Evolutionary conservation across 2,329 filamentous ascomycete species (phyloP), one percentile per base, ranked within the genome.

Genomic region (Botrytis porri): DNA sequence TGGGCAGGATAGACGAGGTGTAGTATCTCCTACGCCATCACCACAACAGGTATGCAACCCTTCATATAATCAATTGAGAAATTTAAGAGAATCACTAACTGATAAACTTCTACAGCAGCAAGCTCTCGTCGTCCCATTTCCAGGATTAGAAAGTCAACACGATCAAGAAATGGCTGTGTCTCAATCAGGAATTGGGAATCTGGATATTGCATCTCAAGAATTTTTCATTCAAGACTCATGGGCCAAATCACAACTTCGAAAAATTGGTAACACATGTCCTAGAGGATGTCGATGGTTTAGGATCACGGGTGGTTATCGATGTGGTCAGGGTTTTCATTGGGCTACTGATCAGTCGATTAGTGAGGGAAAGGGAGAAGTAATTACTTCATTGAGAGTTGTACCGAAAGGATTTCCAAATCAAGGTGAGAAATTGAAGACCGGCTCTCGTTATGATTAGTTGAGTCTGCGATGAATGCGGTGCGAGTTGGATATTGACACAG

Each of bases 191-290:
- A 51, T 66, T 4, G 63, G 37, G 14, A 37, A 18, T 10, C 9
- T 51, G 43, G 22, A 37, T 1, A 37, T 20, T 16, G 18, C 1
- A 8, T 37, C 43, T 6, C 12, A 4, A n/a, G 63, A 35, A 16
- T 51, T 37, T 16, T n/a, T 20, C 2, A 8, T 20, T n/a, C 64
- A 54, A 51, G 64, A 66, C 12, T 14, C 51, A 29, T 66, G 45
- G 64, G 64, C 64, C 20, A 66, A 66, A 39, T 29, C 32, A 3
- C 64, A 66, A 54, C 64, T 54, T 29, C 45, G 45, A 37, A 66
- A 54, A 7, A 66, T 66, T 29, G 64, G 45, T 14, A 20, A 66
- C 25, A 39, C 32, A 20, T 66, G 64, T 29, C 32, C 45, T 29
- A 37, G 32, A 37, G 64, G 45, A 39, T 66, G 64, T 39, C 64